phyloP scores from a whole-genome alignment of 257 asterid genomes.

The Scutellaria minor region DNA sequence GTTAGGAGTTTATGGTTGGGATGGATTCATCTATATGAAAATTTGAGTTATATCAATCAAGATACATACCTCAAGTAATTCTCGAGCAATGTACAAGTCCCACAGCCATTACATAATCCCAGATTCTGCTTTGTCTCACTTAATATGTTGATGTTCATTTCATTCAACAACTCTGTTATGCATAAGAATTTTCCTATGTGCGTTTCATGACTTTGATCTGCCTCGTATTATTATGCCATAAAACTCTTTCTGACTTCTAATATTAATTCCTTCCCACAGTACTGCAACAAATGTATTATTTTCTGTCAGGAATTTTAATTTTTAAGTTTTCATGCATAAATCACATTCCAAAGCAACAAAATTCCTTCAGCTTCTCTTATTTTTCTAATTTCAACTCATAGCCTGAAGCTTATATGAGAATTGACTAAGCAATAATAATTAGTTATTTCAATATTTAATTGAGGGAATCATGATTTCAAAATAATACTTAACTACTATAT shows the following conservation, averaged over 20 bases:
- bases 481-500: too few relatives aligned
- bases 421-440: too few relatives aligned
- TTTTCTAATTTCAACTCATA: constrained; percentile 3
- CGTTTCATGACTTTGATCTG: constrained; percentile 35
- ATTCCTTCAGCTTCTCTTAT: constrained; percentile 5
- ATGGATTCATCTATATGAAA: too few relatives aligned
- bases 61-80: too few relatives aligned
- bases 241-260: constrained; percentile 30
- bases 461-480: too few relatives aligned
- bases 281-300: not conserved
- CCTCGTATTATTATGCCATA: constrained; percentile 13
- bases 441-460: too few relatives aligned
- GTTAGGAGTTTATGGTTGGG: too few relatives aligned
- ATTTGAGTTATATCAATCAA: too few relatives aligned
- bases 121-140: too few relatives aligned
- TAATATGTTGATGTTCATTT: constrained; percentile 21
- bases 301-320: constrained; percentile 1
- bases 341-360: constrained; percentile 17
- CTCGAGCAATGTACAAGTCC: too few relatives aligned
- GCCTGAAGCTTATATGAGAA: too few relatives aligned
- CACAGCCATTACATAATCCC: too few relatives aligned
- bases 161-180: constrained; percentile 49
- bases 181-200: constrained; percentile 35
- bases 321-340: not conserved
- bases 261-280: not conserved